Percentiles rank a stretch among this genome's conserved stretches.
These are phyloP conservation scores for Hygrophoropsis aurantiaca DNA, from an alignment of 768 basidiomycete genomes.

Conservation along the genomic window DNA sequence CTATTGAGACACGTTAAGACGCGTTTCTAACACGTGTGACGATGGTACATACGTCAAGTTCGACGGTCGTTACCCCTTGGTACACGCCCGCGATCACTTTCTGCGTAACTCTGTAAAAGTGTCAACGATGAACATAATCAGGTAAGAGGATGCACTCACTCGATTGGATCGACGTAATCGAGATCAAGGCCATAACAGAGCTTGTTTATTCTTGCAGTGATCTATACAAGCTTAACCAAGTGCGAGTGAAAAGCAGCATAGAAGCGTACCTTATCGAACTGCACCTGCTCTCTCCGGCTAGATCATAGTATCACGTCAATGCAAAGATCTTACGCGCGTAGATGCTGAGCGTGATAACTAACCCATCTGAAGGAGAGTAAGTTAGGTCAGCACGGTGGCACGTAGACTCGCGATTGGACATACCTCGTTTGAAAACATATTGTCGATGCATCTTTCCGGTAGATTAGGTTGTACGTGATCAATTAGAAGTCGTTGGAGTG, in stretches of 20 bases:
- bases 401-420: constrained; percentile 15
- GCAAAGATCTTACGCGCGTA: constrained; percentile 19
- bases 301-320: constrained; percentile 5
- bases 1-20: constrained; percentile 37
- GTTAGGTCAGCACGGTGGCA: constrained; percentile 7
- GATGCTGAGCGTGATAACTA: constrained; percentile 20
- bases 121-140: constrained; percentile 9
- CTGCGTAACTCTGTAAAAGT: constrained; percentile 66
- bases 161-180: constrained; percentile 90
- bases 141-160: constrained; percentile 38
- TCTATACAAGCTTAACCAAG: constrained; percentile 44
- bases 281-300: constrained; percentile 87
- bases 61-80: constrained; percentile 93
- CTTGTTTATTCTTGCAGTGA: constrained; percentile 84
- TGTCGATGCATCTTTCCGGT: constrained; percentile 16
- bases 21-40: neutral
- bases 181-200: constrained; percentile 95
- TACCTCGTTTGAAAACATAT: constrained; percentile 60
- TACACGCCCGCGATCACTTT: constrained; percentile 94
- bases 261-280: constrained; percentile 81
- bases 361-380: constrained; percentile 45
- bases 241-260: constrained; percentile 9
- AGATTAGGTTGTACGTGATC: constrained; percentile 1
- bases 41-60: constrained; percentile 77
- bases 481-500: constrained; percentile 22